A percentile compares a stretch with the other conserved stretches of the same genome.
phyloP scores from a whole-genome alignment of 2,329 filamentous ascomycete genomes.

The Hymenoscyphus scutula region DNA sequence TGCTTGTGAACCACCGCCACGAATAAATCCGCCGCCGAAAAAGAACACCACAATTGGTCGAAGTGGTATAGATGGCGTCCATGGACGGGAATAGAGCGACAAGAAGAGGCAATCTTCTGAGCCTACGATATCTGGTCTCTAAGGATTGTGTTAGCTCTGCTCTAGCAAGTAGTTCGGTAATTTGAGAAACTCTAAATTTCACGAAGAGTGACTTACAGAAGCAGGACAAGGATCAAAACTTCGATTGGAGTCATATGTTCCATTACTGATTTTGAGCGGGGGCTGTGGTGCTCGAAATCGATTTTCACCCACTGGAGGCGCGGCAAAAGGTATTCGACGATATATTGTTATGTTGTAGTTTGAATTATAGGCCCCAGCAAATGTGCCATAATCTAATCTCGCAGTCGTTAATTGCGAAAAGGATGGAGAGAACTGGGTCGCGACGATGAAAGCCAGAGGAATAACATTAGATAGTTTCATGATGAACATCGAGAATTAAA shows the following conservation, averaged over 20 bases:
- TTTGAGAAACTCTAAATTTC: neutral
- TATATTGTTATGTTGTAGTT: conserved; percentile 58
- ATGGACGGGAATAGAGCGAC: conserved; percentile 58
- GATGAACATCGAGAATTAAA: neutral
- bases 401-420: conserved; percentile 38
- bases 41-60: conserved; percentile 59
- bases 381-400: conserved; percentile 48
- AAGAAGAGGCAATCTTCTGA: conserved; percentile 62
- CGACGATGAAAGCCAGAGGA: neutral
- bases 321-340: conserved; percentile 59
- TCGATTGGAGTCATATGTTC: conserved; percentile 53
- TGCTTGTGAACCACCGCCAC: conserved; percentile 53
- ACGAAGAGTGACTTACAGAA: conserved; percentile 39
- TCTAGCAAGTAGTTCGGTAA: too few species aligned
- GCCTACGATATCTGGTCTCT: conserved; percentile 42
- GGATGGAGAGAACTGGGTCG: neutral
- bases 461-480: neutral
- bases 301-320: conserved; percentile 55
- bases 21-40: conserved; percentile 60
- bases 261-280: conserved; percentile 46
- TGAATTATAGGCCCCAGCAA: conserved; percentile 50
- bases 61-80: conserved; percentile 43
- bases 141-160: neutral
- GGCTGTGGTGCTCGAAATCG: conserved; percentile 61
- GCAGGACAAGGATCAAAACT: conserved; percentile 58